Base-by-base conservation (phyloP, 352 stramenopile genomes). In the Globisporangium rhizosaccharum region DNA sequence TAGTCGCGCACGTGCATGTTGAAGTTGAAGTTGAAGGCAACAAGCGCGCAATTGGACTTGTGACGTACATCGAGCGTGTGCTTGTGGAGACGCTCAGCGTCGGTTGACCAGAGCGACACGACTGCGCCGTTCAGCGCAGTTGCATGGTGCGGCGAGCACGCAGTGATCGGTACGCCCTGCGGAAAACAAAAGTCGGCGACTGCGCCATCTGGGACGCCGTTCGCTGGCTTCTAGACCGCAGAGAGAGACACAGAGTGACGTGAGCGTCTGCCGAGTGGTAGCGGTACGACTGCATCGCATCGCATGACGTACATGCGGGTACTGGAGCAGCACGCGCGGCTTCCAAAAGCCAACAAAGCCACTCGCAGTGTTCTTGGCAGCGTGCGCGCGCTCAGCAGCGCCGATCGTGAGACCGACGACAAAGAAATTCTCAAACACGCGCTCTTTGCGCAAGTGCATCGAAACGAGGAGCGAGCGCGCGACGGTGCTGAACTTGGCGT, bases 171-270 rank as follows among this genome's bases (percentile, higher is more conserved):
- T 14, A 92, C 81, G 39, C 85, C 85, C 20, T 72, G 67, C 1
- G 85, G 85, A 55, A 94, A 94, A 52, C 85, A 94, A 66, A 94
- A 94, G 54, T 90, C 79, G 1, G 76, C 82, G 9, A 92, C 68
- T 0, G 75, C 78, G 7, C 70, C 68, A 61, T 87, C 82, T 6
- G 73, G 71, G 23, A 68, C 28, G 28, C 73, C 64, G 55, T 68
- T 69, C 14, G 64, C 53, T 67, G 63, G 51, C 64, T 79, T 57
- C 4, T 64, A 12, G 23, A 18, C 12, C 6, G 15, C 5, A 15
- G n/a, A 0, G n/a, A 0, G 15, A 8, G 17, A 51, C 46, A 17
- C 15, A 41, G 23, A 57, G 10, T 30, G 15, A 7, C 41, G 8
- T 46, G 14, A 18, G 15, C 9, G 42, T 45, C 28, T 45, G 49